phyloP scores from a whole-genome alignment of 257 asterid species.

The Anisodus acutangulus region DNA sequence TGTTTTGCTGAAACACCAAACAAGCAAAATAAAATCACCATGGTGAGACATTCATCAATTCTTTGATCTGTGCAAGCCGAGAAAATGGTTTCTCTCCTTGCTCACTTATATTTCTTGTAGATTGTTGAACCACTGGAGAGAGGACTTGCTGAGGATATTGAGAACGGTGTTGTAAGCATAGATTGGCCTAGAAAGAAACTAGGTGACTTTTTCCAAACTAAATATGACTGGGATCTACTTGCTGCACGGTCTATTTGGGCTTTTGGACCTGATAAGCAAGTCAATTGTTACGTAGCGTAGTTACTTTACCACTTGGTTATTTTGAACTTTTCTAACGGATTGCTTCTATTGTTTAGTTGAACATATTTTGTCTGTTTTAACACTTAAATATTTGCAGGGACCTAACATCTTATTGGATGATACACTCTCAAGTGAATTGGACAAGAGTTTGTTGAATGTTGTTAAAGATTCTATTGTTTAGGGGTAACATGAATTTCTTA shows the following conservation, averaged over 20 bases:
- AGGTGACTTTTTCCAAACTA: slow-evolving; percentile 90
- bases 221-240: slow-evolving; percentile 97
- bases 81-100: slow-evolving; percentile 11
- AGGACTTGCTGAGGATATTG: slow-evolving; percentile 97
- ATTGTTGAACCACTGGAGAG: slow-evolving; percentile 98
- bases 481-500: slow-evolving; percentile 61
- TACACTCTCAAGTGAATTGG: slow-evolving; percentile 94
- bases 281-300: slow-evolving; percentile 33
- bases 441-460: slow-evolving; percentile 80
- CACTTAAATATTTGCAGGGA: slow-evolving; percentile 55
- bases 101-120: slow-evolving; percentile 41
- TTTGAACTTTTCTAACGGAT: neutral
- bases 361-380: neutral
- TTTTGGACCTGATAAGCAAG: slow-evolving; percentile 98
- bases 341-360: neutral
- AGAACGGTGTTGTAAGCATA: slow-evolving; percentile 83
- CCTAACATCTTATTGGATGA: slow-evolving; percentile 95
- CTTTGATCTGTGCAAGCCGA: neutral
- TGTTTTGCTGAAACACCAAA: slow-evolving; percentile 99
- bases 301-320: neutral
- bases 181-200: slow-evolving; percentile 93
- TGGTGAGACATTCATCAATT: slow-evolving; percentile 54
- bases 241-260: slow-evolving; percentile 99
- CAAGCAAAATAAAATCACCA: slow-evolving; percentile 93
- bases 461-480: slow-evolving; percentile 94